Evolutionary conservation across 352 stramenopile species (phyloP).

Genomic region (Globisporangium ultimum): DNA sequence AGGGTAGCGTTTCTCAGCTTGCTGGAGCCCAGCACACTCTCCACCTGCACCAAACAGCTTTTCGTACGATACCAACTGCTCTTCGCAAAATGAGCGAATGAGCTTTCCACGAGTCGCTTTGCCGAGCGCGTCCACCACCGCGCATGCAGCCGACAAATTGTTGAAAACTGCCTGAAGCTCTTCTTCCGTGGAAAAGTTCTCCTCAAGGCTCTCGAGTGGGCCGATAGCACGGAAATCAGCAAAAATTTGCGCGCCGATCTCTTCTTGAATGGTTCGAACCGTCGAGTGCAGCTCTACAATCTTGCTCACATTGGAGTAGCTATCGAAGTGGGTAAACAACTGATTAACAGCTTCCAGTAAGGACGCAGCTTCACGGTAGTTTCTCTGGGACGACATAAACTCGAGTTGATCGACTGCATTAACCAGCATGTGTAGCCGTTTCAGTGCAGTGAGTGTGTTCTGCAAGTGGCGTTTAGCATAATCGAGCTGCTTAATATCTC

Average conservation of each 20-base stretch:
- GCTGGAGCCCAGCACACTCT: conserved; percentile 47
- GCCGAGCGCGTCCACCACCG: conserved; percentile 65
- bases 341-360: conserved; percentile 96
- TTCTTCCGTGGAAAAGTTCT: conserved; percentile 67
- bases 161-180: conserved; percentile 62
- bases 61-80: conserved; percentile 64
- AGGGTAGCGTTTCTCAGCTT: conserved; percentile 69
- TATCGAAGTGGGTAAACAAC: conserved; percentile 96
- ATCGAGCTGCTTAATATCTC: conserved; percentile 98
- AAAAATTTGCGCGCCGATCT: conserved; percentile 87
- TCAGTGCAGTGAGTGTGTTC: conserved; percentile 94
- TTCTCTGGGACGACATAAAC: conserved; percentile 73
- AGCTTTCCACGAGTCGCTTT: conserved; percentile 67
- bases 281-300: conserved; percentile 93
- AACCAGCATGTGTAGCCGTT: conserved; percentile 97
- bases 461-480: conserved; percentile 97
- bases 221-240: conserved; percentile 88
- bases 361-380: conserved; percentile 95
- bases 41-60: conserved; percentile 55
- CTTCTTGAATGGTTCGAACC: conserved; percentile 87
- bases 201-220: conserved; percentile 64
- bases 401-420: conserved; percentile 94
- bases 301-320: conserved; percentile 89
- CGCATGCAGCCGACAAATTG: conserved; percentile 65
- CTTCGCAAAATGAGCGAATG: conserved; percentile 65